Evolutionary conservation across 2,329 filamentous ascomycete species (phyloP).

Genomic region (Aspergillus sp.): DNA sequence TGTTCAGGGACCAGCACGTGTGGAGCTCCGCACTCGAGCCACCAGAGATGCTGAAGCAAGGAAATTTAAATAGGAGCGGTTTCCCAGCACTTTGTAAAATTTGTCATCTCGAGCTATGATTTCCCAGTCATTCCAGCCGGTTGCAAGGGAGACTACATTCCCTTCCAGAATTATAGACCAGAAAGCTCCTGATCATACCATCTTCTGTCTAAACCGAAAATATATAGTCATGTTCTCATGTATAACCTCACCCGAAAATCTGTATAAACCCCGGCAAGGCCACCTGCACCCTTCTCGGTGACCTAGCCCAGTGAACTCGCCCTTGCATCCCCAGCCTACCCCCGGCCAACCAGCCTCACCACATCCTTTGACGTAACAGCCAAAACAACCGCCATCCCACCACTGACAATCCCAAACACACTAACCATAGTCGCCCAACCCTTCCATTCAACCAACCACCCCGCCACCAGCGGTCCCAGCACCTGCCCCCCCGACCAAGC

Average conservation of each 20-base stretch:
- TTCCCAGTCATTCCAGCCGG: not conserved
- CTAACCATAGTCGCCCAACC: slow-evolving; percentile 61
- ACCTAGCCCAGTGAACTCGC: not conserved
- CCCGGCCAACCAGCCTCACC: slow-evolving; percentile 28
- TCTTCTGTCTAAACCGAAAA: not conserved
- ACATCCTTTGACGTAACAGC: slow-evolving; percentile 10
- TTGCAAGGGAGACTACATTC: not conserved
- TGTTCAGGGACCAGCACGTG: not conserved
- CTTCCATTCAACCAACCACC: slow-evolving; percentile 48
- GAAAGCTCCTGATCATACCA: not conserved
- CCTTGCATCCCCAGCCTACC: not conserved
- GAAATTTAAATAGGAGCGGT: not conserved
- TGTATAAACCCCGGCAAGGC: not conserved
- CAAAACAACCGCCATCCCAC: slow-evolving; percentile 53
- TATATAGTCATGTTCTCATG: not conserved
- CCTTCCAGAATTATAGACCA: not conserved
- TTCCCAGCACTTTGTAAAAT: not conserved
- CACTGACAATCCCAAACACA: slow-evolving; percentile 54
- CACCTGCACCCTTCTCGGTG: not conserved
- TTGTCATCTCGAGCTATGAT: not conserved
- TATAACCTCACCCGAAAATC: not conserved
- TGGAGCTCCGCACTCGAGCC: not conserved
- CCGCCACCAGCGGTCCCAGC: slow-evolving; percentile 57
- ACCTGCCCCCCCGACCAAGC: slow-evolving; percentile 58
- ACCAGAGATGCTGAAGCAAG: not conserved